Conservation (phyloP, 2,329 filamentous ascomycete species). For the Monilinia fructigena region DNA sequence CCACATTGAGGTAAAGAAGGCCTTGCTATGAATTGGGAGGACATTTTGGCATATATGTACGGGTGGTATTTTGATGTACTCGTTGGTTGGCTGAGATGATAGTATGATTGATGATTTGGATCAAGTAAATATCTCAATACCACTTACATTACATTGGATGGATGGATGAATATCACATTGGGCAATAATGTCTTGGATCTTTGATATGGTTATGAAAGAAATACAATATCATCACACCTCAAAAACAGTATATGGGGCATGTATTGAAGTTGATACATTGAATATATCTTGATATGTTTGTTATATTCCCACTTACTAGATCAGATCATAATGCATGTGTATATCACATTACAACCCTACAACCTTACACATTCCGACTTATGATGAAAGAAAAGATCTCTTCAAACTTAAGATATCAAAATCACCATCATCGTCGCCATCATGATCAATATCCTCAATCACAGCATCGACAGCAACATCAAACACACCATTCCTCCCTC, state of each 20-base stretch:
- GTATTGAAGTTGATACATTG: too few relatives aligned
- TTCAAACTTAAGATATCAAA: too few relatives aligned
- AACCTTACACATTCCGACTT: not conserved
- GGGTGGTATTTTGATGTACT: not conserved
- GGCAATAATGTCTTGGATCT: not conserved
- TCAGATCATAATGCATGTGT: too few relatives aligned
- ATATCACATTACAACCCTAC: not conserved
- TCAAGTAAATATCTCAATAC: not conserved
- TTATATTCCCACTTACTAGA: too few relatives aligned
- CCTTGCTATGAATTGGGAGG: not conserved
- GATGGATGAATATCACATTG: not conserved
- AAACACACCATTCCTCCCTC: too few relatives aligned
- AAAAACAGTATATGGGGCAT: too few relatives aligned
- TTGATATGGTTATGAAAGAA: not conserved
- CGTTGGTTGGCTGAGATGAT: not conserved
- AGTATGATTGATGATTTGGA: not conserved
- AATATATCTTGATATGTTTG: not conserved
- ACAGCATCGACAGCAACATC: too few relatives aligned
- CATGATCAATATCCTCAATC: not conserved
- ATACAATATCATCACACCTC: not conserved
- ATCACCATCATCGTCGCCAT: not conserved
- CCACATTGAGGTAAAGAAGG: constrained; percentile 8
- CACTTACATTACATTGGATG: not conserved
- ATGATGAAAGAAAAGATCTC: too few relatives aligned
- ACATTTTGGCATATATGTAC: not conserved